phyloP scores from a whole-genome alignment of 148 eudicot genomes.

The Silene conica region DNA sequence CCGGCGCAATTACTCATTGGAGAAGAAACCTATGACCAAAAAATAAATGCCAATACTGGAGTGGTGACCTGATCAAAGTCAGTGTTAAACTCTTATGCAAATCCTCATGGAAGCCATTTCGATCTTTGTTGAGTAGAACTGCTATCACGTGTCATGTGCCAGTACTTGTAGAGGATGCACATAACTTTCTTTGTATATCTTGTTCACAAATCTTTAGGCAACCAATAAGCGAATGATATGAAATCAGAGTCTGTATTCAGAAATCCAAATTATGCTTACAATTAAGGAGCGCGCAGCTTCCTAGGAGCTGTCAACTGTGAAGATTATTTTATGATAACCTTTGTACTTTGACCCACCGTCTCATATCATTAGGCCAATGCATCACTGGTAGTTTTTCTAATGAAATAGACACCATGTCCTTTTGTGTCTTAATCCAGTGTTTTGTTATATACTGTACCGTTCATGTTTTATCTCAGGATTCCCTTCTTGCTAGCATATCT shows the following conservation, averaged over 20 bases:
- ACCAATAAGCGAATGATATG: no score
- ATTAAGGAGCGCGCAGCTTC: background rate
- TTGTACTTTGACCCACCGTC: background rate
- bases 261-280: background rate
- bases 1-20: background rate
- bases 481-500: slow-evolving; percentile 79
- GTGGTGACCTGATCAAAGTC: background rate
- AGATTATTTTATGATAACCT: background rate
- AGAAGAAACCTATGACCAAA: background rate
- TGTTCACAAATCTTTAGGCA: no score
- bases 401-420: background rate
- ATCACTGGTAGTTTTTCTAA: background rate
- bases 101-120: background rate
- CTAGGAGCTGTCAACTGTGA: background rate
- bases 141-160: background rate
- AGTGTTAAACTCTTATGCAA: background rate
- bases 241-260: no score
- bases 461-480: slow-evolving; percentile 42
- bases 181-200: background rate
- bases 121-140: background rate
- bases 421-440: slow-evolving; percentile 6
- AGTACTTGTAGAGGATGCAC: background rate
- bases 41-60: background rate
- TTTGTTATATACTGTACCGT: slow-evolving; percentile 4
- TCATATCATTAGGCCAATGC: background rate